These are phyloP conservation scores for Cicer cuneatum DNA, from an alignment of 306 rosid species.

Conservation along the genomic window DNA sequence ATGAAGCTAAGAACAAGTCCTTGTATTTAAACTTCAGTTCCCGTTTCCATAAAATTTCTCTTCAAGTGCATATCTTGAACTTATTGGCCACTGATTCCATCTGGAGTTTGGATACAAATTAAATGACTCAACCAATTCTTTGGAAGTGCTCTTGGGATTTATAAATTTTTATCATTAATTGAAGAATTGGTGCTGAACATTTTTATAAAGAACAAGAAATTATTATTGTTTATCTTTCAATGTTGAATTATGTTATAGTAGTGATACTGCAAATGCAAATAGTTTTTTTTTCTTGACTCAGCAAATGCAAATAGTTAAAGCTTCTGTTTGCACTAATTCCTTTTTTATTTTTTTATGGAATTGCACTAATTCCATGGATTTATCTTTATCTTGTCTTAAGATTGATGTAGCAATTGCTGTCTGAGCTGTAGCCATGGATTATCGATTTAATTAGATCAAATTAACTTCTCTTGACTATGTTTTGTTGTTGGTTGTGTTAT, in stretches of 20 bases:
- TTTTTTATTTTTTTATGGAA: no score
- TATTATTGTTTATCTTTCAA: slow-evolving; percentile 8
- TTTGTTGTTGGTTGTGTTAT: slow-evolving; percentile 33
- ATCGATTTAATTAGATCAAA: neutral
- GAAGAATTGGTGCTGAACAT: neutral
- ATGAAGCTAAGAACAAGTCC: neutral
- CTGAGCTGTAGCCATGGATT: slow-evolving; percentile 3
- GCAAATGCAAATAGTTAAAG: slow-evolving; percentile 16
- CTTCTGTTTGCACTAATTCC: neutral
- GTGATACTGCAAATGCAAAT: slow-evolving; percentile 19
- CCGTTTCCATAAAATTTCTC: slow-evolving; percentile 5
- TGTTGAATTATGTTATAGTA: slow-evolving; percentile 25
- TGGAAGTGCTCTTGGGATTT: neutral
- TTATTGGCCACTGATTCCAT: neutral
- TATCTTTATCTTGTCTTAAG: neutral
- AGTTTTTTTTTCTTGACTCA: neutral
- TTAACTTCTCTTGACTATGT: neutral
- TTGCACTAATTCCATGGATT: neutral
- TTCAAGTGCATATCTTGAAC: slow-evolving; percentile 21
- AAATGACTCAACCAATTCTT: neutral
- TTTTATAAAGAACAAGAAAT: neutral
- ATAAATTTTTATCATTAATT: neutral
- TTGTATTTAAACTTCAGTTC: neutral
- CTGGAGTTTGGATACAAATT: neutral
- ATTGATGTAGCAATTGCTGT: neutral